A percentile compares a stretch with the other conserved stretches of the same genome.
These are phyloP conservation scores for Ramaria rubella DNA, from an alignment of 768 basidiomycete species.

Conservation along the genomic window DNA sequence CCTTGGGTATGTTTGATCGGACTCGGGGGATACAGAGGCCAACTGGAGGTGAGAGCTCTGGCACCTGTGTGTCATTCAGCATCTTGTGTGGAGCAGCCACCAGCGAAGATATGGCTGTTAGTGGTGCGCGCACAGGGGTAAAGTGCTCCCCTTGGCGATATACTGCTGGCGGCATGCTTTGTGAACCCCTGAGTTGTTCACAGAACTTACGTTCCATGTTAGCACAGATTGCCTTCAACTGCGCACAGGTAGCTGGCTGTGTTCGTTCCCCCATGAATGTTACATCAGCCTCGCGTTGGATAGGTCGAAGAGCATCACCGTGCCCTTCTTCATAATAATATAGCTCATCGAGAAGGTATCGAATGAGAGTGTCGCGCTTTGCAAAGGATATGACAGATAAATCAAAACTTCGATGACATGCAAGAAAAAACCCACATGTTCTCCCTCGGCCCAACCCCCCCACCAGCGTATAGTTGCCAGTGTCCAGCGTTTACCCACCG, in stretches of 20 bases:
- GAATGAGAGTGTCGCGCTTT: too few relatives aligned
- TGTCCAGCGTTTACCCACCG: too few relatives aligned
- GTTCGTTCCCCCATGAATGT: conserved; percentile 1
- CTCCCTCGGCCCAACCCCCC: too few relatives aligned
- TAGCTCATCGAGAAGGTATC: too few relatives aligned
- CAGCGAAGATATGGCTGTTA: neutral
- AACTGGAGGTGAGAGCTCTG: neutral
- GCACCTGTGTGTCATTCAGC: neutral
- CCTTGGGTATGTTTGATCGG: neutral
- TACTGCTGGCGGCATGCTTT: neutral
- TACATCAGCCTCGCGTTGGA: too few relatives aligned
- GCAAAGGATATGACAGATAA: too few relatives aligned
- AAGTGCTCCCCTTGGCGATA: neutral
- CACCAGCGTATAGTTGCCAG: too few relatives aligned
- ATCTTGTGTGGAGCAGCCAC: neutral
- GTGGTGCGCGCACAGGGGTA: neutral
- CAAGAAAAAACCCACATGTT: too few relatives aligned
- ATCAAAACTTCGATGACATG: too few relatives aligned
- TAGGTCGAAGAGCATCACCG: too few relatives aligned
- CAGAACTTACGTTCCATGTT: neutral
- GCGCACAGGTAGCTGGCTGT: neutral
- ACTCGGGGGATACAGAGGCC: neutral
- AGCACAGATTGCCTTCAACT: neutral
- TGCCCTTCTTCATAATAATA: too few relatives aligned
- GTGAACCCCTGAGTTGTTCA: neutral